phyloP scores from a whole-genome alignment of 805 yeast genomes.

The Lipomyces oligophaga region DNA sequence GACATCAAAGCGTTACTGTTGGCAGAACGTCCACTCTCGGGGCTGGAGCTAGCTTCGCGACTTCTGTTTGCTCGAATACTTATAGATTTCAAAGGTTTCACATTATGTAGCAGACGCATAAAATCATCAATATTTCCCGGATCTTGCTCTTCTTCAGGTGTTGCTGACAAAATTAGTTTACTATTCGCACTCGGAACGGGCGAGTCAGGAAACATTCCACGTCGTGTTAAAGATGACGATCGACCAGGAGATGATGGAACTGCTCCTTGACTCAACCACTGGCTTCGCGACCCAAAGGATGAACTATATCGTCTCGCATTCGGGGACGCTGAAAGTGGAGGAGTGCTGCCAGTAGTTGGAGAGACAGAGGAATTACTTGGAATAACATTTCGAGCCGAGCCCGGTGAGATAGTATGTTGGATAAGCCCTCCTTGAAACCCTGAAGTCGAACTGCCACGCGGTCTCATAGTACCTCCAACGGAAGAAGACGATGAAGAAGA shows the following conservation, averaged over 20 bases:
- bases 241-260: constrained; percentile 2
- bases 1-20: no score
- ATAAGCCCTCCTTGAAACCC: constrained; percentile 24
- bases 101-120: constrained; percentile 60
- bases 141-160: constrained; percentile 43
- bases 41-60: no score
- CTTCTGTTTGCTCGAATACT: no score
- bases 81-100: constrained; percentile 52
- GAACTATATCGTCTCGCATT: constrained; percentile 16
- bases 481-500: constrained; percentile 11
- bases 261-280: constrained; percentile 5
- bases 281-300: constrained; percentile 18
- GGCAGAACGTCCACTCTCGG: no score
- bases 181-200: neutral
- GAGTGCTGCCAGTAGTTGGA: neutral
- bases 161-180: neutral
- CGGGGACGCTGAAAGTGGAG: constrained; percentile 1
- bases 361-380: neutral
- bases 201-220: neutral
- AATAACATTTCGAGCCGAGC: constrained; percentile 1
- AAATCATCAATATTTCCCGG: constrained; percentile 61
- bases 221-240: constrained; percentile 1
- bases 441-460: constrained; percentile 39
- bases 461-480: neutral
- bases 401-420: constrained; percentile 19